Evolutionary conservation across 1,139 yeast genomes (phyloP).

Genomic region (Kurtzmaniella natalensis): DNA sequence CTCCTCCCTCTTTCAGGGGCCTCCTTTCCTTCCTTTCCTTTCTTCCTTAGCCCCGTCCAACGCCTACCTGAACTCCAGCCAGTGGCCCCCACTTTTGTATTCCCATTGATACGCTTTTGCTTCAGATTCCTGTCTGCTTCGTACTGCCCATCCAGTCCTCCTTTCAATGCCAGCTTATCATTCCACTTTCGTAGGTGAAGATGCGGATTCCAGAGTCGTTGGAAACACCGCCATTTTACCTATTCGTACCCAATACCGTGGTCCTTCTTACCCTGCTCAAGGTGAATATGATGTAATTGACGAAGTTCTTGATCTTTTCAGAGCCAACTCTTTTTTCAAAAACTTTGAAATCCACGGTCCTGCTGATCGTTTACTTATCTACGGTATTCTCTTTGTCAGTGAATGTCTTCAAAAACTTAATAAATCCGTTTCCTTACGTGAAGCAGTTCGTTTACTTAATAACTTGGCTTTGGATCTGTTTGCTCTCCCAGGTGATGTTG

Average conservation of each 20-base stretch:
- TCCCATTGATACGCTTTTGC: no score
- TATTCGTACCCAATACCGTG: constrained; percentile 75
- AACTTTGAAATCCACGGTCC: constrained; percentile 96
- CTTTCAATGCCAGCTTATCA: constrained; percentile 69
- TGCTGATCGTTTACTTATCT: constrained; percentile 89
- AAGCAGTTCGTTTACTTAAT: constrained; percentile 71
- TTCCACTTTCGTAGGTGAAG: constrained; percentile 80
- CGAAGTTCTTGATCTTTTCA: constrained; percentile 82
- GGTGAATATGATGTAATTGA: constrained; percentile 89
- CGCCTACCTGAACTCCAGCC: not conserved
- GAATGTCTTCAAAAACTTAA: constrained; percentile 72
- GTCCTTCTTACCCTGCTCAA: constrained; percentile 84
- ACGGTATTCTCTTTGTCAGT: constrained; percentile 88
- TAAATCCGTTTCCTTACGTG: constrained; percentile 43
- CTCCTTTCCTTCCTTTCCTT: not conserved
- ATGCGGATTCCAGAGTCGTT: constrained; percentile 31
- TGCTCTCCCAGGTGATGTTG: constrained; percentile 91
- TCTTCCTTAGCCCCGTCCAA: not conserved
- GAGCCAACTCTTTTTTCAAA: constrained; percentile 94
- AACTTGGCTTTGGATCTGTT: constrained; percentile 86
- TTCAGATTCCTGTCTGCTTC: no score
- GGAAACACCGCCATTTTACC: constrained; percentile 84
- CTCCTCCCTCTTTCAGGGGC: no score
- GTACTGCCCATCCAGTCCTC: not conserved
- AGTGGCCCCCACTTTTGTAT: not conserved